These are phyloP conservation scores for Puccinellia tenuiflora DNA, from an alignment of 176 grass and related monocot genomes.

Conservation along the genomic window DNA sequence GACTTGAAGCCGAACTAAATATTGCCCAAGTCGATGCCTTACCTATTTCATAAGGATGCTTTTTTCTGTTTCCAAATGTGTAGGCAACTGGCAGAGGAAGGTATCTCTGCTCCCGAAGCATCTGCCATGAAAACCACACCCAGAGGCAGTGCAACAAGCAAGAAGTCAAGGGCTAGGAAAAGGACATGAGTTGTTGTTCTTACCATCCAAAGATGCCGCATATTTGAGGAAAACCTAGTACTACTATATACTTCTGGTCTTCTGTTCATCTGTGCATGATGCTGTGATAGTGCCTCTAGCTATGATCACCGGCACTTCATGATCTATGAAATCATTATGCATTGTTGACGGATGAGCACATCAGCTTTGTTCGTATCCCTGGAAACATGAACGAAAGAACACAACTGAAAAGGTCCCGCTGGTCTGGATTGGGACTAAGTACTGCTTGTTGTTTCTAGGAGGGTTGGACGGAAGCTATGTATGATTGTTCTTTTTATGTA, in stretches of 20 bases:
- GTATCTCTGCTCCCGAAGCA: not conserved
- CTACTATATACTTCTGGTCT: not conserved
- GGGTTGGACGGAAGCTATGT: not conserved
- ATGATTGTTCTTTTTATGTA: not conserved
- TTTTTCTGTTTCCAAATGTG: not conserved
- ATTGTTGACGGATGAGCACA: too few species aligned
- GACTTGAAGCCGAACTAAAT: not conserved
- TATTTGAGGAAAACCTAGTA: not conserved
- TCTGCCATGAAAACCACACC: not conserved
- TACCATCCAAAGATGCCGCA: not conserved
- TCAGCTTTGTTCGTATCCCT: not conserved
- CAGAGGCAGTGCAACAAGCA: slow-evolving; percentile 4
- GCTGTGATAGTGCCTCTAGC: not conserved
- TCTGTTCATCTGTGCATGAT: not conserved
- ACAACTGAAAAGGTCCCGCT: not conserved
- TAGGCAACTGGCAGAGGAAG: not conserved
- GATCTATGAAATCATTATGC: not conserved
- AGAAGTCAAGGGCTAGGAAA: slow-evolving; percentile 12
- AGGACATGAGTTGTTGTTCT: not conserved
- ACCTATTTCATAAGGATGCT: not conserved
- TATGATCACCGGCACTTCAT: not conserved
- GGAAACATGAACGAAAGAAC: not conserved
- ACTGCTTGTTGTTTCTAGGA: not conserved
- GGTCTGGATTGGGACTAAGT: not conserved
- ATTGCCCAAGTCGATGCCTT: not conserved